These are phyloP conservation scores for Exsudoporus frostii DNA, from an alignment of 768 basidiomycete genomes.

Conservation along the genomic window DNA sequence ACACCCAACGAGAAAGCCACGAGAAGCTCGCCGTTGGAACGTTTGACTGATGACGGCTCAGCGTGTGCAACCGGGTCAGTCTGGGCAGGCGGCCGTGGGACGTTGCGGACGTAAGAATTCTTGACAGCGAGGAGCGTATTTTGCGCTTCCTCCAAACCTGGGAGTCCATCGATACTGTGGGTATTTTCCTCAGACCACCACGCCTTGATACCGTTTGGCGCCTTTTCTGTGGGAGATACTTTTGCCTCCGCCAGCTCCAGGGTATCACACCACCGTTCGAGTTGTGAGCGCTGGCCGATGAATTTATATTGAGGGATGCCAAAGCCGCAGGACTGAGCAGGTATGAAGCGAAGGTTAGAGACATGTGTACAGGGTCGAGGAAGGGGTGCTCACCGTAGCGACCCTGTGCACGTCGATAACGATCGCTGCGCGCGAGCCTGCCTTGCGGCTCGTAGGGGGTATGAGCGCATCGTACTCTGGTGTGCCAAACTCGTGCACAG, in stretches of 20 bases:
- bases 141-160: constrained; percentile 40
- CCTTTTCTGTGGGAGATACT: constrained; percentile 17
- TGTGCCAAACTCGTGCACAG: constrained; percentile 59
- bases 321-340: constrained; percentile 62
- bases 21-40: constrained; percentile 11
- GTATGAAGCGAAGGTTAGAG: not conserved
- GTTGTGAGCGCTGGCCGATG: constrained; percentile 50
- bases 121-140: constrained; percentile 11
- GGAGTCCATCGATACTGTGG: constrained; percentile 55
- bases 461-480: constrained; percentile 56
- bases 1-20: constrained; percentile 33
- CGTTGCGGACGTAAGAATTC: constrained; percentile 21
- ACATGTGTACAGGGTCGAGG: not conserved
- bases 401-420: constrained; percentile 61
- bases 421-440: constrained; percentile 60
- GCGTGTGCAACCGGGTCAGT: not conserved
- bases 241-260: constrained; percentile 43
- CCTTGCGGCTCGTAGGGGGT: constrained; percentile 41
- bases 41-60: not conserved
- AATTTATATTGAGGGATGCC: constrained; percentile 60
- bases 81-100: constrained; percentile 1
- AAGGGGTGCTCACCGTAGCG: constrained; percentile 35
- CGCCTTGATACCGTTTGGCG: constrained; percentile 44
- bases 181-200: constrained; percentile 55
- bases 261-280: constrained; percentile 43